Percentiles rank a stretch among this genome's conserved stretches.
Evolutionary conservation across 768 basidiomycete species (phyloP).

Genomic region (Mycena filopes): DNA sequence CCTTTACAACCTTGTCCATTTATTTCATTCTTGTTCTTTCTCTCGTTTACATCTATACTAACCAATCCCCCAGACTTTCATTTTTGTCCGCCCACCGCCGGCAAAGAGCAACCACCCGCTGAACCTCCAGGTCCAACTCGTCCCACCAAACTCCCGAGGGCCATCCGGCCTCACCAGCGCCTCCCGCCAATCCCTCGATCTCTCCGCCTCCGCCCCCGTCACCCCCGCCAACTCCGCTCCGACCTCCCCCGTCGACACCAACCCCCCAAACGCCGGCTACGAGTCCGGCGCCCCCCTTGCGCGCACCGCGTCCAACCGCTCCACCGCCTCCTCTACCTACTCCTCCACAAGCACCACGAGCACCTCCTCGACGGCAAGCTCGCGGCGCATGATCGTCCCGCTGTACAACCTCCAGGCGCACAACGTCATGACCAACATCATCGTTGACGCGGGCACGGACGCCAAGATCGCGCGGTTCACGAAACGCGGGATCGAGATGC

Average conservation of each 20-base stretch:
- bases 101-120: slow-evolving; percentile 87
- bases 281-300: slow-evolving; percentile 39
- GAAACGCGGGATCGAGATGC: slow-evolving; percentile 78
- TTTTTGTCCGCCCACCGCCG: slow-evolving; percentile 91
- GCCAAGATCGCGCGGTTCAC: slow-evolving; percentile 85
- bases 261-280: slow-evolving; percentile 36
- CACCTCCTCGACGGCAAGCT: slow-evolving; percentile 54
- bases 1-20: neutral
- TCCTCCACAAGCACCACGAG: slow-evolving; percentile 41
- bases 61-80: slow-evolving; percentile 72
- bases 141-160: slow-evolving; percentile 70
- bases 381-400: slow-evolving; percentile 83
- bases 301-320: slow-evolving; percentile 69
- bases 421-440: slow-evolving; percentile 86
- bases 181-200: slow-evolving; percentile 58
- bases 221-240: slow-evolving; percentile 40
- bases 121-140: slow-evolving; percentile 92
- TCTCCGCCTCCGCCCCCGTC: slow-evolving; percentile 42
- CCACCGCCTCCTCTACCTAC: slow-evolving; percentile 47
- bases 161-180: slow-evolving; percentile 48
- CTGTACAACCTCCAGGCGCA: slow-evolving; percentile 91
- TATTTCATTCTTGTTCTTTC: slow-evolving; percentile 1
- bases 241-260: slow-evolving; percentile 38
- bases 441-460: slow-evolving; percentile 90
- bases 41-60: slow-evolving; percentile 10